Base-by-base conservation (phyloP, 768 basidiomycete genomes). In the Austroboletus festivus region DNA sequence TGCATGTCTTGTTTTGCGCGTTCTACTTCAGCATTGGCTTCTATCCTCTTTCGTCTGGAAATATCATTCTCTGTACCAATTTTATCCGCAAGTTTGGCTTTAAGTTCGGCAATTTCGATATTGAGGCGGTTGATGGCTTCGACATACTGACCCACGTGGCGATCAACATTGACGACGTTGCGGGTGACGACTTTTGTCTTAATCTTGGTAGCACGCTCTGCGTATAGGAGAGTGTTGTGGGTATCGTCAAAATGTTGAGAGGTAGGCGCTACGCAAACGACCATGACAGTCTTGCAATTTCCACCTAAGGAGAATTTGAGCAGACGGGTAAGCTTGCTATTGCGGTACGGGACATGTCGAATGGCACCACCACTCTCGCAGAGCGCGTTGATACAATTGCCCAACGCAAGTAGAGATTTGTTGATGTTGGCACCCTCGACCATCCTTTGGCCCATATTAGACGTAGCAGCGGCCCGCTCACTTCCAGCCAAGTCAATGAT, bases 261-360 rank as follows among this genome's bases (percentile, higher is more conserved):
- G 5, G 93, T 93, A 2, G 96, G 96, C 1, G 93, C 93, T 40
- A 99, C 77, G 65, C 96, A 98, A 52, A 98, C 95, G 54, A 97
- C 92, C 96, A 98, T 99, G 63, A 96, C 93, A 1, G 96, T 99
- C 71, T 95, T 92, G 80, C 96, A 99, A 68, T 98, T 98, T 6
- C 96, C 96, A 1, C 95, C 95, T 41, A 98, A 81, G 1, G 95
- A 94, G 74, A 97, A 97, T 69, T 97, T 98, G 63, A 98, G 85
- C 38, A 98, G 71, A 37, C 96, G 89, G 1, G 96, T 99, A 55
- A 99, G 87, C 71, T 99, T 99, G 76, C 90, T 93, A 73, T 99
- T 96, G 47, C 96, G 82, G 69, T 98, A 99, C 0, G 96, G 96
- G 12, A 99, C 79, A 65, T 98, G 96, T 30, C 89, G 89, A 50